Base-by-base conservation (phyloP, 495 filamentous ascomycete species). In the Talaromyces borbonicus region DNA sequence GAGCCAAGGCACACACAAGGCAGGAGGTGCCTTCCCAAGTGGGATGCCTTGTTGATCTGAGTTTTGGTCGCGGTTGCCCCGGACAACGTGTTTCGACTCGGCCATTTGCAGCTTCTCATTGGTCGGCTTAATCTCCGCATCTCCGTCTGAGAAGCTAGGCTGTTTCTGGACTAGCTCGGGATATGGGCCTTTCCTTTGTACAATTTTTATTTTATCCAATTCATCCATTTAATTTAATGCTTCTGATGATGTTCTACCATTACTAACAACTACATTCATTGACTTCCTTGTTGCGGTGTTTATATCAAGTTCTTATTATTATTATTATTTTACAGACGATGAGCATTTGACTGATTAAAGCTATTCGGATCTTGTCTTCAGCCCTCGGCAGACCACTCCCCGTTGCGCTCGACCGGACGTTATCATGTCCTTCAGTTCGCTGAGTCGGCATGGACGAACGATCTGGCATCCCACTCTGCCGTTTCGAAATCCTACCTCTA, bases 381-480 rank as follows among this genome's bases (percentile, higher is more conserved):
- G n/a, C n/a, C n/a, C n/a, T n/a, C n/a, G n/a, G n/a, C n/a, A n/a
- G n/a, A n/a, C n/a, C n/a, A n/a, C n/a, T n/a, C n/a, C n/a, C n/a
- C n/a, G n/a, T n/a, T n/a, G n/a, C n/a, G n/a, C n/a, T n/a, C 31
- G 4, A 14, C 12, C 38, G 20, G 38, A 16, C 20, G 20, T 41
- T 12, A 41, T 26, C 38, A 41, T 41, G 43, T 46, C 43, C 30
- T 12, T 19, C 11, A 20, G 71, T 54, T 50, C 68, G 8, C 51
- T 67, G 19, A 73, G 68, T 41, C 62, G 66, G 46, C 59, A 60
- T 43, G 59, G 60, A 48, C 33, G 56, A 14, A 40, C 55, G 2
- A 14, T 58, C 9, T n/a, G 50, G 19, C 51, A 50, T 5, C 43
- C 52, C 12, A 14, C 27, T 11, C 26, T 55, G 12, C 51, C 53